phyloP scores from a whole-genome alignment of 2,329 filamentous ascomycete genomes.

The Talaromyces funiculosus region DNA sequence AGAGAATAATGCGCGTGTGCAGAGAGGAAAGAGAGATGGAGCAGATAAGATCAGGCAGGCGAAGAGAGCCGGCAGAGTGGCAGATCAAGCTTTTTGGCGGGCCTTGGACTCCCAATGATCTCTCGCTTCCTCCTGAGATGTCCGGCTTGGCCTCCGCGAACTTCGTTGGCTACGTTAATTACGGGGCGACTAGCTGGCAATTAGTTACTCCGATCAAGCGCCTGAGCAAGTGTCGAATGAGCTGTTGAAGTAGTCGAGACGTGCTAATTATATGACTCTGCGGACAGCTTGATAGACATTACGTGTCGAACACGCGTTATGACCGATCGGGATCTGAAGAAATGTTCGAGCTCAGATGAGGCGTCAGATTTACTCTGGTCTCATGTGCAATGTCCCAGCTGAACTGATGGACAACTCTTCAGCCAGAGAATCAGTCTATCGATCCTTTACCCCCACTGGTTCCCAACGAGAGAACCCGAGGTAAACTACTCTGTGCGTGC shows the following conservation, averaged over 20 bases:
- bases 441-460: not conserved
- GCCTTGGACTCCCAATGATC: slow-evolving; percentile 13
- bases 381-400: not conserved
- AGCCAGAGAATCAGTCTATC: not conserved
- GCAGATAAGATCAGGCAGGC: not conserved
- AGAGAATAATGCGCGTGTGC: not conserved
- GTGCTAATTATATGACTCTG: not conserved
- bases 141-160: slow-evolving; percentile 8
- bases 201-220: not conserved
- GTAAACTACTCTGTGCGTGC: not conserved
- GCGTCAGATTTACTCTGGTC: not conserved
- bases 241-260: not conserved
- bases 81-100: slow-evolving; percentile 16
- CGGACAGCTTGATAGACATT: not conserved
- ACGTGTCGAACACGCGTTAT: not conserved
- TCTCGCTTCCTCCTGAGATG: not conserved
- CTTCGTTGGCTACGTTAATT: not conserved
- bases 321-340: not conserved
- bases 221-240: not conserved
- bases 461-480: not conserved
- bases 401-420: not conserved
- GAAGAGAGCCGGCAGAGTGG: slow-evolving; percentile 4
- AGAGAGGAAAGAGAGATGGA: not conserved
- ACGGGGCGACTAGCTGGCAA: not conserved
- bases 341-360: not conserved